Evolutionary conservation across 345 rosid genomes (phyloP).

Genomic region (Schrenkiella parvula): DNA sequence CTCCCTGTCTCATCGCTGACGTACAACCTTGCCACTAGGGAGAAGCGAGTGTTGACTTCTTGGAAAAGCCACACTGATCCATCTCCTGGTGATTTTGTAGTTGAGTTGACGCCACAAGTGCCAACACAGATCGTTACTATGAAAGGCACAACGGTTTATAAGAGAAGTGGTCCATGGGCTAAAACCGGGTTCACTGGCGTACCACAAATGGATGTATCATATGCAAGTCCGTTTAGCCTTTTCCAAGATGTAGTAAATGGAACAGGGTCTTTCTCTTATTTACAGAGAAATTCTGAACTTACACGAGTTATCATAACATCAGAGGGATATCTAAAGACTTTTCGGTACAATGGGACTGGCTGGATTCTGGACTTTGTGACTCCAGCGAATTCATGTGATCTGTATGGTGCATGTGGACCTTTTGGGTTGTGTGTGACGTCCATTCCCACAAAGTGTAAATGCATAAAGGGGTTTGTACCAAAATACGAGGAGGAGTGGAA

Average conservation of each 20-base stretch:
- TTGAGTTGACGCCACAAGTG: conserved; percentile 17
- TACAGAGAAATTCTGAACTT: not conserved
- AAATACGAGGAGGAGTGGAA: conserved; percentile 23
- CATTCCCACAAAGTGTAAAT: conserved; percentile 3
- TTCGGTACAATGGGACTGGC: conserved; percentile 15
- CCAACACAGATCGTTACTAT: conserved; percentile 23
- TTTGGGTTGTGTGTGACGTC: conserved; percentile 23
- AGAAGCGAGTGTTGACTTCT: conserved; percentile 19
- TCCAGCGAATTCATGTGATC: conserved; percentile 2
- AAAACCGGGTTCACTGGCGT: conserved; percentile 8
- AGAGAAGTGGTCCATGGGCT: conserved; percentile 31
- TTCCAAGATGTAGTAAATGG: conserved; percentile 18
- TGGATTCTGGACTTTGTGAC: conserved; percentile 7
- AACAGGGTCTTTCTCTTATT: conserved; percentile 16
- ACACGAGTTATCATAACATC: conserved; percentile 9
- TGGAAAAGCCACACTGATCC: conserved; percentile 30
- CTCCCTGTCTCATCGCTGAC: conserved; percentile 13
- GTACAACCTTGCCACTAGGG: conserved; percentile 6
- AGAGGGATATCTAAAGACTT: conserved; percentile 19
- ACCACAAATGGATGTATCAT: conserved; percentile 23
- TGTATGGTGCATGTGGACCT: conserved; percentile 30
- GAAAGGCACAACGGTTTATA: conserved; percentile 5
- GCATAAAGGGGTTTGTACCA: conserved; percentile 31
- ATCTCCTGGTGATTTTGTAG: conserved; percentile 23
- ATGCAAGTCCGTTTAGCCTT: conserved; percentile 14